phyloP scores from a whole-genome alignment of 441 rosid species.

The Jatropha multifida region DNA sequence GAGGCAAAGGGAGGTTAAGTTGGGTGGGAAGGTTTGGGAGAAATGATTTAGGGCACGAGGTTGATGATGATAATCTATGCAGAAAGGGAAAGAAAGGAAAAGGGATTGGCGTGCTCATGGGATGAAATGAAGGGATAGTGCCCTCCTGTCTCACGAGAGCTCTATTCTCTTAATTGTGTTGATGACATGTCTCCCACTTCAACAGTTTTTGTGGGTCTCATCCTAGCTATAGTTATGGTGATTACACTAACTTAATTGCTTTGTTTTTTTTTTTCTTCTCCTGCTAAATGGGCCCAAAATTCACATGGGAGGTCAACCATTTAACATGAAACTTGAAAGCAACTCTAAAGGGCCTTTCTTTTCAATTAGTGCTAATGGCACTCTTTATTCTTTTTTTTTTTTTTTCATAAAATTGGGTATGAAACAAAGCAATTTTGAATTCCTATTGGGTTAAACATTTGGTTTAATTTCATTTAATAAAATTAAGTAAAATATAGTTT shows the following conservation, averaged over 20 bases:
- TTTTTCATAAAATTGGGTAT: not conserved
- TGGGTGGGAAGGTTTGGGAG: conserved; percentile 29
- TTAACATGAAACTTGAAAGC: not conserved
- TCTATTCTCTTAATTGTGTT: conserved; percentile 23
- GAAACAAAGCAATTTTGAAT: not conserved
- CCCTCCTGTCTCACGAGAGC: conserved; percentile 5
- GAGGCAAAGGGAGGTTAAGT: not conserved
- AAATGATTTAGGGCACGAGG: conserved; percentile 58
- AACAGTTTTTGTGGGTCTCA: conserved; percentile 46
- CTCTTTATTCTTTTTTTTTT: not conserved
- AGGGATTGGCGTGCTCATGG: conserved; percentile 42
- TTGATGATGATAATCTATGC: conserved; percentile 39
- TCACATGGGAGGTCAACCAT: conserved; percentile 11
- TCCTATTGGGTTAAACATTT: no score
- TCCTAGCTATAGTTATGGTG: conserved; percentile 16
- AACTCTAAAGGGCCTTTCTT: not conserved
- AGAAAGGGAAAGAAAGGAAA: conserved; percentile 14
- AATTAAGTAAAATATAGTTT: no score
- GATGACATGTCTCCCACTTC: conserved; percentile 49
- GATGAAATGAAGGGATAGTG: conserved; percentile 22
- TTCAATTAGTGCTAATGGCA: not conserved
- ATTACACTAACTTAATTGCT: conserved; percentile 3
- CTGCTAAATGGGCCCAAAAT: conserved; percentile 5
- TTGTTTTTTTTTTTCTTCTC: not conserved
- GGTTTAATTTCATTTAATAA: not conserved